phyloP scores from a whole-genome alignment of 1,139 yeast species.

The Hemisphaericaspora subhashii region DNA sequence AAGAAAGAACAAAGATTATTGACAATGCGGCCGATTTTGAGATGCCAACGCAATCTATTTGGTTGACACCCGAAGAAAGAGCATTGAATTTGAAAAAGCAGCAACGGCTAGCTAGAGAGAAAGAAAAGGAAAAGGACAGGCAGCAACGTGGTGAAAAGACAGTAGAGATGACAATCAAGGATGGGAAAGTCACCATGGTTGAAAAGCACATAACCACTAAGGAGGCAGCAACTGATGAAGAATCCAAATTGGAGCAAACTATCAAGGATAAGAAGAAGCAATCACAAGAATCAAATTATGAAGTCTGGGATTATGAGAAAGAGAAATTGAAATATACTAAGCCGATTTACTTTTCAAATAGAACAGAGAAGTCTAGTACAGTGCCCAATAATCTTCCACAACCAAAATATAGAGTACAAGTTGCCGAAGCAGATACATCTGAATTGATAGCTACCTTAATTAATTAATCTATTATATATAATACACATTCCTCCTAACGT shows the following conservation, averaged over 20 bases:
- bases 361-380: slow-evolving; percentile 1
- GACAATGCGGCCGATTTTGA: slow-evolving; percentile 94
- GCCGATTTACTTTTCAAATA: slow-evolving; percentile 38
- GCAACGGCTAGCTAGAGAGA: slow-evolving; percentile 67
- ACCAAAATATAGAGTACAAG: slow-evolving; percentile 21
- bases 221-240: slow-evolving; percentile 25
- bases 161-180: slow-evolving; percentile 72
- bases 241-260: slow-evolving; percentile 27
- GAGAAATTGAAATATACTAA: slow-evolving; percentile 53
- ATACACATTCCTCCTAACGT: not conserved
- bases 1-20: slow-evolving; percentile 86
- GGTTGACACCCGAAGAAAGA: slow-evolving; percentile 90
- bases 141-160: slow-evolving; percentile 74
- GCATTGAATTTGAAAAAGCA: slow-evolving; percentile 81
- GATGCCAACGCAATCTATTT: slow-evolving; percentile 54
- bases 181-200: slow-evolving; percentile 75
- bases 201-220: slow-evolving; percentile 28
- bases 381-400: not conserved
- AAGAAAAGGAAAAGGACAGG: slow-evolving; percentile 56
- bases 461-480: slow-evolving; percentile 6
- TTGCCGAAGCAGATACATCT: slow-evolving; percentile 13
- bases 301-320: slow-evolving; percentile 56
- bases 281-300: slow-evolving; percentile 17
- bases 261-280: slow-evolving; percentile 20
- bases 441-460: slow-evolving; percentile 15